phyloP scores from a whole-genome alignment of 2,329 filamentous ascomycete genomes.

The Torrubiellomyces zombiae region DNA sequence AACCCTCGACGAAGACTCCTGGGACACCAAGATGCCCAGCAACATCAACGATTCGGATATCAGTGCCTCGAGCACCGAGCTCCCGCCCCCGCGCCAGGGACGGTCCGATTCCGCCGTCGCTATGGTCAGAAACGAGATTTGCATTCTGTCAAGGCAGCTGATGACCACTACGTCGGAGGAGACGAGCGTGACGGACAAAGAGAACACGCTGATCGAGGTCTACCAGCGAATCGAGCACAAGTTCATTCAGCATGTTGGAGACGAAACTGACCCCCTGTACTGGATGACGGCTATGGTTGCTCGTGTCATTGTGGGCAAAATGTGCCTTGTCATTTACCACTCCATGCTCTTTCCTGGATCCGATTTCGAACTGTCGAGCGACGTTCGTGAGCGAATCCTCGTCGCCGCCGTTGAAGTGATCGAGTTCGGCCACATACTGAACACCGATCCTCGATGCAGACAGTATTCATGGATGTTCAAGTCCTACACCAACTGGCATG shows the following conservation, averaged over 20 bases:
- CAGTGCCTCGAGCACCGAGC: constrained; percentile 26
- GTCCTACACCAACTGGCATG: constrained; percentile 35
- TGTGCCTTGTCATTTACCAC: constrained; percentile 63
- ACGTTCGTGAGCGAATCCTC: constrained; percentile 52
- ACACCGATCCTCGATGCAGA: constrained; percentile 34
- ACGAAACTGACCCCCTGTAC: constrained; percentile 34
- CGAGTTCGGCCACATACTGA: constrained; percentile 49
- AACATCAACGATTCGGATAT: constrained; percentile 35
- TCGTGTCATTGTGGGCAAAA: constrained; percentile 58
- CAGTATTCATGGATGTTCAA: constrained; percentile 33
- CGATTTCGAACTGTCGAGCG: constrained; percentile 37
- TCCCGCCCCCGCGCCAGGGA: constrained; percentile 29
- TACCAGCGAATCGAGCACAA: constrained; percentile 36
- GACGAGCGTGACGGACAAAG: constrained; percentile 17
- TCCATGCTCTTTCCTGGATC: constrained; percentile 47
- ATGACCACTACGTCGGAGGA: constrained; percentile 15
- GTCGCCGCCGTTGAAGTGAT: constrained; percentile 58
- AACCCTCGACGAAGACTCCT: constrained; percentile 22
- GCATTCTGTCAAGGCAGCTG: constrained; percentile 19
- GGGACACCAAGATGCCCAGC: constrained; percentile 30
- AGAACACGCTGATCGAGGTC: constrained; percentile 32
- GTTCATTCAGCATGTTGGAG: constrained; percentile 35
- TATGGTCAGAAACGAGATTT: constrained; percentile 35
- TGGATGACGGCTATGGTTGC: constrained; percentile 54
- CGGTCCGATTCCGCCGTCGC: constrained; percentile 34